These are phyloP conservation scores for Wickerhamiella qilinensis DNA, from an alignment of 805 yeast genomes.

Conservation along the genomic window DNA sequence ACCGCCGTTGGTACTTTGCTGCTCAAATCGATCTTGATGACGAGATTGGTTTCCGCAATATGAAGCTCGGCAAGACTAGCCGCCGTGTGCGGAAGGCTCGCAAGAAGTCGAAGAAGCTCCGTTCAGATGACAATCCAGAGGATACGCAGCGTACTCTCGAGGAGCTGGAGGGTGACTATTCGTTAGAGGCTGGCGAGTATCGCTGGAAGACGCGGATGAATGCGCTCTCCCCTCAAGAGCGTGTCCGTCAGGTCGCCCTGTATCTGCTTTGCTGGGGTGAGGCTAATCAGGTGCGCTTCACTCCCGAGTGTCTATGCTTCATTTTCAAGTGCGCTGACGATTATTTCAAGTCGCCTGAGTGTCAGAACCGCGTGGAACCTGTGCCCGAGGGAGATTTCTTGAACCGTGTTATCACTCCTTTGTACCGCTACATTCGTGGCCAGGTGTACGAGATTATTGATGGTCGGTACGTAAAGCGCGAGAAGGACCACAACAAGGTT, in stretches of 20 bases:
- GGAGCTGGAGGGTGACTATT: constrained; percentile 52
- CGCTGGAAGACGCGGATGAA: constrained; percentile 60
- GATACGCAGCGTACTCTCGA: constrained; percentile 44
- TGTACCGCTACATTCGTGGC: constrained; percentile 49
- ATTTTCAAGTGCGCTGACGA: constrained; percentile 90
- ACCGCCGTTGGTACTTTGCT: constrained; percentile 83
- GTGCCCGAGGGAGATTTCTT: constrained; percentile 56
- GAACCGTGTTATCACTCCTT: constrained; percentile 82
- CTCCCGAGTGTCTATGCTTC: constrained; percentile 79
- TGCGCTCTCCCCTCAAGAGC: constrained; percentile 34
- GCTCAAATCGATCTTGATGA: constrained; percentile 68
- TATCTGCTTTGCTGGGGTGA: constrained; percentile 62
- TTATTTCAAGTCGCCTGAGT: constrained; percentile 72
- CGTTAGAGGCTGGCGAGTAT: constrained; percentile 63
- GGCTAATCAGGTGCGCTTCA: constrained; percentile 77
- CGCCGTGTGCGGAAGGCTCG: constrained; percentile 33
- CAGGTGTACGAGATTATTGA: constrained; percentile 47
- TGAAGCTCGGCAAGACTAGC: constrained; percentile 36
- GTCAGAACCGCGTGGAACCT: constrained; percentile 50
- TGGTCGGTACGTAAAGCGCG: constrained; percentile 44
- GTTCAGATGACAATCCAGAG: constrained; percentile 28
- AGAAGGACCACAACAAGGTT: constrained; percentile 48
- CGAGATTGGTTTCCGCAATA: constrained; percentile 39
- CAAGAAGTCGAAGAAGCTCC: constrained; percentile 25
- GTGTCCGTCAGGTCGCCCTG: constrained; percentile 48